Conservation (phyloP, 352 stramenopile species). For the Phytophthora pisi region DNA sequence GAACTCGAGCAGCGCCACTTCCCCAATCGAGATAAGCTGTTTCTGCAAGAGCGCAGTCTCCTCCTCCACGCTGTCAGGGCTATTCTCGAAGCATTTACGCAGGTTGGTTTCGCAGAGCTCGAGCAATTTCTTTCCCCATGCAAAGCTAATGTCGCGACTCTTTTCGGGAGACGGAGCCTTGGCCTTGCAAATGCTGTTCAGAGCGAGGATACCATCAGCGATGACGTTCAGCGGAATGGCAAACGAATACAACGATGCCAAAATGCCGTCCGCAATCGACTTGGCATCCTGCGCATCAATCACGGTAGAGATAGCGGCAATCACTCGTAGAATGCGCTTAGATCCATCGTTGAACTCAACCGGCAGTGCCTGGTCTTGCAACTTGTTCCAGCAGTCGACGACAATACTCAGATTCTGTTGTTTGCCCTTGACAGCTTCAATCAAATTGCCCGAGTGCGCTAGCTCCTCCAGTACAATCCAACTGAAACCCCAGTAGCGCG, state of each 20-base stretch:
- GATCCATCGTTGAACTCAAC: slow-evolving; percentile 75
- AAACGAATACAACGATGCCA: slow-evolving; percentile 77
- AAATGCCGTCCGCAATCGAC: slow-evolving; percentile 72
- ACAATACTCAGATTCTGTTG: slow-evolving; percentile 70
- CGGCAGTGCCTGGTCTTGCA: slow-evolving; percentile 70
- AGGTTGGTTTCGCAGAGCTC: slow-evolving; percentile 70
- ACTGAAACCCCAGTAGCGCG: slow-evolving; percentile 78
- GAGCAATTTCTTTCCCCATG: slow-evolving; percentile 70
- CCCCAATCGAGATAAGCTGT: slow-evolving; percentile 80
- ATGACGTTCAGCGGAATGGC: slow-evolving; percentile 84
- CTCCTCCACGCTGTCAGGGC: slow-evolving; percentile 53
- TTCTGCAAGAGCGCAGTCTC: slow-evolving; percentile 73
- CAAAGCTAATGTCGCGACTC: slow-evolving; percentile 62
- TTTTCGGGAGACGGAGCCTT: slow-evolving; percentile 62
- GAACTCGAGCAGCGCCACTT: slow-evolving; percentile 82
- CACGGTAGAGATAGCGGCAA: slow-evolving; percentile 72
- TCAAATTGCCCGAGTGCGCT: slow-evolving; percentile 59
- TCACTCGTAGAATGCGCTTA: slow-evolving; percentile 84
- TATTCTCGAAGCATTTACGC: slow-evolving; percentile 62
- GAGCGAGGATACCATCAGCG: slow-evolving; percentile 65
- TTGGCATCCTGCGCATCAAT: slow-evolving; percentile 80
- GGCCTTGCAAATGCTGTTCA: slow-evolving; percentile 83
- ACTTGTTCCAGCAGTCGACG: slow-evolving; percentile 83
- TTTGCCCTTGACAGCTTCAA: slow-evolving; percentile 59
- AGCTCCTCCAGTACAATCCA: slow-evolving; percentile 87